Conservation (phyloP, 2,329 filamentous ascomycete species). For the Pyrenophora tritici-repentis region DNA sequence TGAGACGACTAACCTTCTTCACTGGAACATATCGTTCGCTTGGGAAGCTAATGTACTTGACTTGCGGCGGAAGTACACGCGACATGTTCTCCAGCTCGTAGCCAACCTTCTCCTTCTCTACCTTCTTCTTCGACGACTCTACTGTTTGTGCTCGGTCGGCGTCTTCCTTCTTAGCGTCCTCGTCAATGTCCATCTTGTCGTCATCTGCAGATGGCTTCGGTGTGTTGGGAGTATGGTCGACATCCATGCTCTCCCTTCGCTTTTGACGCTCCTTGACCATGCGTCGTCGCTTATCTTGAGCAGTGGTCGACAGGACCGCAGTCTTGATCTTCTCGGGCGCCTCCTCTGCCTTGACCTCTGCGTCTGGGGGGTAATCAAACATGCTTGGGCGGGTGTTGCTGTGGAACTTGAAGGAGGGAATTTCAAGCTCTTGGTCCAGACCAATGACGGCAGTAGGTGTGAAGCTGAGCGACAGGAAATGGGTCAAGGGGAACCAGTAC, state of each 20-base stretch:
- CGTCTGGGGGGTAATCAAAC: constrained; percentile 97
- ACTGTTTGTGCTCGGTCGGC: constrained; percentile 52
- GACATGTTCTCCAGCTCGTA: constrained; percentile 98
- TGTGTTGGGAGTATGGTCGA: constrained; percentile 78
- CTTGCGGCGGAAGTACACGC: constrained; percentile 85
- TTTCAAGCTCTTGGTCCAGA: constrained; percentile 89
- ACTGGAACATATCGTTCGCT: constrained; percentile 91
- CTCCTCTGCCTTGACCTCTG: constrained; percentile 93
- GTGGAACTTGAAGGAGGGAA: constrained; percentile 93
- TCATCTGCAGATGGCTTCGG: constrained; percentile 66
- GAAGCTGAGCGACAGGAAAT: constrained; percentile 95
- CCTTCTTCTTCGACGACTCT: constrained; percentile 78
- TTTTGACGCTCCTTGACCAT: constrained; percentile 93
- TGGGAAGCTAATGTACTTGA: constrained; percentile 94
- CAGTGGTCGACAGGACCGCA: constrained; percentile 93
- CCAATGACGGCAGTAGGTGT: constrained; percentile 96
- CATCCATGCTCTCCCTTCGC: constrained; percentile 91
- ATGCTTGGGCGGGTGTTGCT: constrained; percentile 92
- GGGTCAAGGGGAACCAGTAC: constrained; percentile 99
- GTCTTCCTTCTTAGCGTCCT: constrained; percentile 52
- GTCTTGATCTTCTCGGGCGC: constrained; percentile 93
- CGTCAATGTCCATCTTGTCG: constrained; percentile 84
- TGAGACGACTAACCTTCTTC: constrained; percentile 67
- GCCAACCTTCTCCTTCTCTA: constrained; percentile 93
- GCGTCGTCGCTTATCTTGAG: constrained; percentile 92